Base-by-base conservation (phyloP, 176 grass and related monocot species). In the Zizania latifolia region DNA sequence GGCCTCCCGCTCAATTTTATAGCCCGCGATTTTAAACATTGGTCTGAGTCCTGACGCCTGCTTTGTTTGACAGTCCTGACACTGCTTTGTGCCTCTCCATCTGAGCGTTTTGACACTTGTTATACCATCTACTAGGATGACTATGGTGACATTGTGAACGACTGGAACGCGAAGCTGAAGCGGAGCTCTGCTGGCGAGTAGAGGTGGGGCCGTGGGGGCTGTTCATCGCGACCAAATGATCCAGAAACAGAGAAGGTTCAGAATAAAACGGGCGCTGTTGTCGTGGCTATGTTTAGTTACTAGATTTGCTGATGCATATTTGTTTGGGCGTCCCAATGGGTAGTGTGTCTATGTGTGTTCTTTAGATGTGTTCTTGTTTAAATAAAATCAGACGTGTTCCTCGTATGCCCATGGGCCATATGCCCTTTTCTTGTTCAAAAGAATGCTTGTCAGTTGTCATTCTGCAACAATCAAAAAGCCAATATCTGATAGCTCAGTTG, bases 151-250 rank as follows among this genome's bases (percentile, higher is more conserved):
- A 88, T 94, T 22, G 86, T 94, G 32, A 84, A 84, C 35, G 95
- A 91, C n/a, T 98, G 91, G 95, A 94, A 91, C 24, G 84, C 89
- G 33, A 99, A 99, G 82, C 86, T 99, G 86, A 92, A 90, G 62
- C 80, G 91, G 40, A 88, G 92, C 79, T 92, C 82, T 16, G 71
- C 45, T 1, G 95, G 95, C 22, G 91, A 99, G 73, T 91, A 99
- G 84, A 89, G 70, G 62, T 99, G 95, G n/a, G n/a, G n/a, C n/a
- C n/a, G n/a, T n/a, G n/a, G 94, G 95, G 95, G 7, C 79, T 94
- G 38, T 94, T 94, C 83, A 82, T 92, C 8, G 95, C 95, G 4
- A 92, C 81, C 68, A 94, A 94, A 74, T 93, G 82, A 84, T 80
- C 13, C 27, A 72, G 75, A 14, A 79, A 21, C 61, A 62, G 39